Evolutionary conservation across 805 yeast species (phyloP).

Genomic region (Candida bentonensis): DNA sequence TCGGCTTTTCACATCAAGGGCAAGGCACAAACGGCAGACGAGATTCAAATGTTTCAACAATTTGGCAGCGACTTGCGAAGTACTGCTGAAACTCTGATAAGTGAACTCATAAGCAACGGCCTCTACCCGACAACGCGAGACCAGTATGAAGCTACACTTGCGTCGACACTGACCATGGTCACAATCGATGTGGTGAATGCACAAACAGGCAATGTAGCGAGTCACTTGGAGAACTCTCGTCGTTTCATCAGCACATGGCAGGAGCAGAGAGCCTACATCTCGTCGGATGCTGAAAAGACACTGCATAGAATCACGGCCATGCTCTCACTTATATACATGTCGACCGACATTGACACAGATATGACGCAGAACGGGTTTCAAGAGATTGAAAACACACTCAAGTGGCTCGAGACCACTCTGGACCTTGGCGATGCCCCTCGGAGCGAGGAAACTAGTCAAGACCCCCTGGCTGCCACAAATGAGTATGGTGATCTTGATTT

Average conservation of each 20-base stretch:
- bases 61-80: background rate
- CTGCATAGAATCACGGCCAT: background rate
- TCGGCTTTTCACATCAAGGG: background rate
- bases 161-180: background rate
- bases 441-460: too few relatives aligned
- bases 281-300: background rate
- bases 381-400: background rate
- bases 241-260: background rate
- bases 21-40: background rate
- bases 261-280: background rate
- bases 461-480: too few relatives aligned
- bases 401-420: background rate
- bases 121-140: background rate
- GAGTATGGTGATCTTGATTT: background rate
- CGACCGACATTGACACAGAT: background rate
- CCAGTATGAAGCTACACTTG: background rate
- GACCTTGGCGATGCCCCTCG: too few relatives aligned
- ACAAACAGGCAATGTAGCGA: background rate
- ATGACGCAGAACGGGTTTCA: background rate
- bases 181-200: background rate
- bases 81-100: background rate
- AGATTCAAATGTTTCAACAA: background rate
- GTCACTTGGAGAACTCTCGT: background rate
- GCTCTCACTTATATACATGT: background rate
- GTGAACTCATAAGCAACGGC: background rate